Evolutionary conservation across 768 basidiomycete genomes (phyloP), one percentile per base, ranked within the genome.

Genomic region (Boletus sensibilis): DNA sequence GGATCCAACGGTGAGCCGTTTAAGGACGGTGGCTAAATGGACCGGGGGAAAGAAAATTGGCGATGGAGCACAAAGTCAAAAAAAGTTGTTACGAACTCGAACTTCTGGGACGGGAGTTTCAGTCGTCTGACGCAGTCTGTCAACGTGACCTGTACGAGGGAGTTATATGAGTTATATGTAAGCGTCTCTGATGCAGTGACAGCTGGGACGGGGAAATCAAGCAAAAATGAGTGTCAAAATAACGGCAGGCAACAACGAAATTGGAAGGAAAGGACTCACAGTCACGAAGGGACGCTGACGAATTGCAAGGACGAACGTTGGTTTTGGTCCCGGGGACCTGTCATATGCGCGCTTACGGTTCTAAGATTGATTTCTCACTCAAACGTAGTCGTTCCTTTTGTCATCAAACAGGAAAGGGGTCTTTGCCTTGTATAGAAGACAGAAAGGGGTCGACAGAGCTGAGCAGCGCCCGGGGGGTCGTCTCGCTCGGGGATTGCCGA

Each of bases 231-330:
- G 53, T 52, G 53, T 50, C 23, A 31, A 25, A 40, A 57, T 64
- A 35, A 69, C 61, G 61, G 61, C 60, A 68, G 50, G 13, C 13
- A 39, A 29, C 35, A 56, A 59, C 60, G 23, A 46, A 62, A 62
- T 50, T 42, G 56, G 52, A 50, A 54, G 29, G 55, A 10, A 33
- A 29, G 31, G 16, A 42, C 65, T 63, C 52, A 55, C 58, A 46
- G 52, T 52, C 21, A 45, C 43, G 25, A 42, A 47, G 45, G 50
- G 53, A 18, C 35, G 33, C 56, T 61, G 51, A 40, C 67, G 54
- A 67, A 66, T 69, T 60, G 52, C 45, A 44, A 43, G 46, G 52
- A 56, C 66, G 59, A 68, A 68, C 67, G 68, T 70, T 70, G 66
- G 57, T 44, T 7, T 50, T 21, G 20, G 53, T 56, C 51, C 59